Conservation (phyloP, 2,329 filamentous ascomycete genomes). For the Colletotrichum spaethianum region DNA sequence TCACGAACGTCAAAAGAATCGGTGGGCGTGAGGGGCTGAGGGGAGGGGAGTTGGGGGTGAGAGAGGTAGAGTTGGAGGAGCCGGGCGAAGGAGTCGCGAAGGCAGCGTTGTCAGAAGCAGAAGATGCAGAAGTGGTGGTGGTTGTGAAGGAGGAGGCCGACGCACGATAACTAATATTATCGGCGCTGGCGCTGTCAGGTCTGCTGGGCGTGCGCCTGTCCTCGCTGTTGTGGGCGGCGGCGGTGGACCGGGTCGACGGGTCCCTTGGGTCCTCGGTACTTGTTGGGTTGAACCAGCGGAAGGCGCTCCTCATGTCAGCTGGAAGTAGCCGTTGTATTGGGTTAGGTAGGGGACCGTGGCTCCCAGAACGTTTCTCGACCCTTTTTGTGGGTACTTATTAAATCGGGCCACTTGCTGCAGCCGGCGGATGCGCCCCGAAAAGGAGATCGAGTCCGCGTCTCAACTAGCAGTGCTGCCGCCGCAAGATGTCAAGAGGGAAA, state of each 20-base stretch:
- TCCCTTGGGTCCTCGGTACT: constrained; percentile 44
- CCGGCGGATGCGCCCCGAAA: constrained; percentile 39
- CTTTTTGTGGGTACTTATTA: constrained; percentile 43
- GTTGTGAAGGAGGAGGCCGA: constrained; percentile 45
- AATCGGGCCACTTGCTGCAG: constrained; percentile 41
- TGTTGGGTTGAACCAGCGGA: constrained; percentile 43
- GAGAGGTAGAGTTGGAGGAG: constrained; percentile 50
- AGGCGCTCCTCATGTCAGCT: constrained; percentile 44
- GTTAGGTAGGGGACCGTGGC: constrained; percentile 40
- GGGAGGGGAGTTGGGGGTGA: constrained; percentile 57
- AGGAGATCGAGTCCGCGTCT: constrained; percentile 42
- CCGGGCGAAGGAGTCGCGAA: constrained; percentile 48
- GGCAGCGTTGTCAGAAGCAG: constrained; percentile 42
- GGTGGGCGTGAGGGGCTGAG: constrained; percentile 61
- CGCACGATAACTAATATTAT: constrained; percentile 57
- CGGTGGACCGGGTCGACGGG: constrained; percentile 44
- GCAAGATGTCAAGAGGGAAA: constrained; percentile 11
- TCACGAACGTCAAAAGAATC: constrained; percentile 46
- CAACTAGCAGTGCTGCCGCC: constrained; percentile 31
- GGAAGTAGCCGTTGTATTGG: constrained; percentile 41
- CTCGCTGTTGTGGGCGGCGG: constrained; percentile 41
- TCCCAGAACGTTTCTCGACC: constrained; percentile 42
- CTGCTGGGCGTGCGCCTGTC: constrained; percentile 35
- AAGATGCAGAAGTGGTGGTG: constrained; percentile 49
- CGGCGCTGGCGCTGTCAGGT: constrained; percentile 44